Evolutionary conservation across 345 rosid species (phyloP), one percentile per base, ranked within the genome.

Genomic region (Rhizophora apiculata): DNA sequence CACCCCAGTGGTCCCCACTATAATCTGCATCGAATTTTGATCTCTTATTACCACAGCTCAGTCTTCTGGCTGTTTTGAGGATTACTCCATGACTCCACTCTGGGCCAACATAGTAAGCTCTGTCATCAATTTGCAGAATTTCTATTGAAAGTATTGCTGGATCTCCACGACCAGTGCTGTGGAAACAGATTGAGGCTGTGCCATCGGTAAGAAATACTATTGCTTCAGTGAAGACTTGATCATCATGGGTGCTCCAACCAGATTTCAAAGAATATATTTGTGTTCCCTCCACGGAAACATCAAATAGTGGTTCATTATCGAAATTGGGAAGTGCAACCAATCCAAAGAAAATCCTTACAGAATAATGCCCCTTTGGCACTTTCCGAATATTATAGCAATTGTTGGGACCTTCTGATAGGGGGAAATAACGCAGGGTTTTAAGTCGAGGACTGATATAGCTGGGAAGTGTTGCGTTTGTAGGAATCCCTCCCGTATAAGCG

Each of bases 101-200:
- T 4, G 79, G 78, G 18, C 88, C 98, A 71, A 85, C 86, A 73
- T 76, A 78, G 77, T 92, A 96, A 71, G 97, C 89, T 46, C 72
- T 73, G 18, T 85, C 91, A 76, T 96, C 94, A 66, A 96, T 84
- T 65, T 96, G 98, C 54, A 92, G 97, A 79, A 96, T 81, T 73
- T 96, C 99, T 39, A 96, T 85, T 1, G 97, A 80, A 60, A 90
- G 81, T 53, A 96, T 86, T 0, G 97, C 88, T 16, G 97, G 99
- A 81, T 92, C 99, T 19, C 99, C 99, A 78, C 88, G 99, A 59
- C 99, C 99, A 2, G 99, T 96, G 69, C 98, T 89, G 26, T 96
- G 99, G 74, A 96, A 89, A 80, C 99, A 96, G 20, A 96, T 81
- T 0, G 98, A 84, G 30, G 81, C 83, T 0, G 94, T 86, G 7